These are phyloP conservation scores for Sarocladium kiliense DNA, from an alignment of 2,329 filamentous ascomycete species.

Conservation along the genomic window DNA sequence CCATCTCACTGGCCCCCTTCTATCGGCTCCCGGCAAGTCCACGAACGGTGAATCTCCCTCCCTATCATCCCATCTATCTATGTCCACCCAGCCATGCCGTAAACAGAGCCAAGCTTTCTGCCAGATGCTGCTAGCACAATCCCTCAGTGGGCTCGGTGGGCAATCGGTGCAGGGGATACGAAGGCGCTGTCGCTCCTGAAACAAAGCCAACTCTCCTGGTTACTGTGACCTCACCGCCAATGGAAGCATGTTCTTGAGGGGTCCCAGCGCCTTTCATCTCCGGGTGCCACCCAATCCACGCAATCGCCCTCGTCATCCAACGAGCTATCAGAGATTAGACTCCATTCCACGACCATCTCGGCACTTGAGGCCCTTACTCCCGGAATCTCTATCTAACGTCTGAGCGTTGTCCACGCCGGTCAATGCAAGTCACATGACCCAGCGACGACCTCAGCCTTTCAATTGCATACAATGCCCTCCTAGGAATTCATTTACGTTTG, in stretches of 20 bases:
- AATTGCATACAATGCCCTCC: too few species aligned
- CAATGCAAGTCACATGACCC: background rate
- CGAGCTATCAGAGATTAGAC: background rate
- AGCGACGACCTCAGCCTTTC: too few species aligned
- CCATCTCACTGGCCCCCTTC: background rate
- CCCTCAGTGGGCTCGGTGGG: background rate
- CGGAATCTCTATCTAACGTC: too few species aligned
- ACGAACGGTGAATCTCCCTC: background rate
- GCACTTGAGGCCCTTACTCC: background rate
- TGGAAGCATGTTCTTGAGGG: background rate
- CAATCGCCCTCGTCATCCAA: background rate
- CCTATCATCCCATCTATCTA: background rate
- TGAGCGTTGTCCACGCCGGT: too few species aligned
- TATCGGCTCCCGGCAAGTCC: background rate
- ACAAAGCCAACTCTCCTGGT: background rate
- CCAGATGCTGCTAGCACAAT: background rate
- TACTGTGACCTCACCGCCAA: background rate
- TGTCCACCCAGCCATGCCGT: background rate
- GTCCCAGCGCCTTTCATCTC: slow-evolving; percentile 4
- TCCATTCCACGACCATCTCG: too few species aligned
- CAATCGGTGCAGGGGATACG: background rate
- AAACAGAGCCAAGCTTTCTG: slow-evolving; percentile 2
- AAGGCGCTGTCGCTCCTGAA: slow-evolving; percentile 1
- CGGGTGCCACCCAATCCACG: background rate
- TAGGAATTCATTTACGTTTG: too few species aligned